These are phyloP conservation scores for Candida fluviatilis DNA, from an alignment of 805 yeast genomes.

Conservation along the genomic window DNA sequence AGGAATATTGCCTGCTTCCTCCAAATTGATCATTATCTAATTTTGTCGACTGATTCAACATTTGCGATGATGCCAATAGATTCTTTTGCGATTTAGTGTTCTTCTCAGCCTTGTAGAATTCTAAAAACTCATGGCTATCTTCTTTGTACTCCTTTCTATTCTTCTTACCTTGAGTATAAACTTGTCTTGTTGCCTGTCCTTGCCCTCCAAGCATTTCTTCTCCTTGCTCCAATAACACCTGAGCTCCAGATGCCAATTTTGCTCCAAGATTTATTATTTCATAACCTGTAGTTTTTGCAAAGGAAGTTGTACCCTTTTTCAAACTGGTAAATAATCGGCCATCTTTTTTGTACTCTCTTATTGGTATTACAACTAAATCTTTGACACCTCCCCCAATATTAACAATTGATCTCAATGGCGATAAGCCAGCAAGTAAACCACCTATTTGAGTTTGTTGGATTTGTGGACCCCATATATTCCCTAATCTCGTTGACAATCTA, in stretches of 20 bases:
- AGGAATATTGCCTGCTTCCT: constrained; percentile 24
- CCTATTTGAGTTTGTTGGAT: constrained; percentile 75
- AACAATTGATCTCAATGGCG: constrained; percentile 74
- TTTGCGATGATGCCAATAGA: constrained; percentile 23
- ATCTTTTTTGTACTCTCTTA: constrained; percentile 69
- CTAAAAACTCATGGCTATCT: constrained; percentile 11
- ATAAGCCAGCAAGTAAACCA: constrained; percentile 78
- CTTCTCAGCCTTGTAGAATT: constrained; percentile 23
- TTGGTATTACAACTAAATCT: constrained; percentile 68
- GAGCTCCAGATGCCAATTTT: constrained; percentile 84
- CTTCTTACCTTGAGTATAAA: not conserved
- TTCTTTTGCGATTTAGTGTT: constrained; percentile 7
- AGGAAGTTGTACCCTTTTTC: constrained; percentile 69
- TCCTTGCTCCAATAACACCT: constrained; percentile 69
- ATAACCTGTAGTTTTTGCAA: constrained; percentile 73
- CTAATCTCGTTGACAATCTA: constrained; percentile 50
- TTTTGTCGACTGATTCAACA: constrained; percentile 17
- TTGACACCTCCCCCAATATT: constrained; percentile 76
- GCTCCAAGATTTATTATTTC: constrained; percentile 81
- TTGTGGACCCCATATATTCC: constrained; percentile 84
- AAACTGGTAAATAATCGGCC: constrained; percentile 65
- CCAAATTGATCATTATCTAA: constrained; percentile 17
- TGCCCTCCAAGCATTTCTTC: constrained; percentile 77
- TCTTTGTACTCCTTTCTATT: not conserved
- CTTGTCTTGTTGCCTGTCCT: constrained; percentile 34